Evolutionary conservation across 2,329 filamentous ascomycete genomes (phyloP), one percentile per base, ranked within the genome.

Genomic region (Chaetomium sp.): DNA sequence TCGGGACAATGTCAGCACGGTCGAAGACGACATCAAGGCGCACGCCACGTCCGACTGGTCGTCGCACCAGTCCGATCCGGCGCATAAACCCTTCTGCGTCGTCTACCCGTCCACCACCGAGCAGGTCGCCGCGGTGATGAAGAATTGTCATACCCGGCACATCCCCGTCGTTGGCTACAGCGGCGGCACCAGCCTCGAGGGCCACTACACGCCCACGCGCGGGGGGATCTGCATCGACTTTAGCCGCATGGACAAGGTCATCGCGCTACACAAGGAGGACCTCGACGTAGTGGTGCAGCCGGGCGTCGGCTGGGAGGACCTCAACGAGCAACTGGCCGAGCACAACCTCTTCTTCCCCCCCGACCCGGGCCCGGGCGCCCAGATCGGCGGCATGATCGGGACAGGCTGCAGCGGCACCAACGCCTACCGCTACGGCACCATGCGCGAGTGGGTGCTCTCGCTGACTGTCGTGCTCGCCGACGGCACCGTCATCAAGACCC

Each of bases 391-490:
- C 54, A 91, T 91, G 87, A 82, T 91, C 37, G 87, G 86, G 27
- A 91, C 87, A 2, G 80, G 80, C 38, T 82, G 79, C 73, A 82
- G 78, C 66, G 91, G 91, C 57, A 96, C 91, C 11, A 96, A 96
- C 69, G 86, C 91, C 12, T 95, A 95, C 74, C 81, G 91, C 56
- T 96, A 95, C 70, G 91, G 91, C 59, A 96, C 91, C 2, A 96
- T 96, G 90, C 85, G 89, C 60, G 91, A 96, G 68, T 96, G 91
- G 91, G 91, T 96, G 10, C 74, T 95, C 27, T 87, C 82, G 53
- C 73, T 96, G 62, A 96, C 91, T 0, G 89, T 95, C 4, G 91
- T 96, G 9, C 79, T 96, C 65, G 91, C 91, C 14, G 91, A 96
- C 70, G 91, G 91, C 49, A 95, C 91, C 1, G 73, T 96, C 51